Conservation (phyloP, 805 yeast species). For the Trichomonascus vanleenenianus region DNA sequence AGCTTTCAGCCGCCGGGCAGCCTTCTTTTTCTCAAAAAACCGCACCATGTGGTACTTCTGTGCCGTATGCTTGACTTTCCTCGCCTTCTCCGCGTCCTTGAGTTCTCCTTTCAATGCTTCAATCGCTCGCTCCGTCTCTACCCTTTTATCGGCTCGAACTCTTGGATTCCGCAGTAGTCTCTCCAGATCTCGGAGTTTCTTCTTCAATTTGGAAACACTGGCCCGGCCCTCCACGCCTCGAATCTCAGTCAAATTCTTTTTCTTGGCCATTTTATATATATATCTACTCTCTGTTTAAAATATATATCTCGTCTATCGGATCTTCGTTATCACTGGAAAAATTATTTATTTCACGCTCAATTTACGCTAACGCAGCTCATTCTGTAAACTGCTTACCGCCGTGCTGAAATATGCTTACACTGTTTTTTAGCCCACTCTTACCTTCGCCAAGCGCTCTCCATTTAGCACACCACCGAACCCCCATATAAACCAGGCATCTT, state of each 20-base stretch:
- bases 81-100: slow-evolving; percentile 37
- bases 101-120: slow-evolving; percentile 57
- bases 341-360: no score
- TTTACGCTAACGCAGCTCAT: no score
- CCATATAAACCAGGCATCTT: no score
- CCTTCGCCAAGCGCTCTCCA: no score
- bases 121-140: slow-evolving; percentile 56
- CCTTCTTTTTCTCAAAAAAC: slow-evolving; percentile 86
- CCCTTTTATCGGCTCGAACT: slow-evolving; percentile 42
- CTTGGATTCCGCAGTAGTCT: slow-evolving; percentile 54
- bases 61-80: slow-evolving; percentile 44
- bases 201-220: slow-evolving; percentile 51
- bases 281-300: no score
- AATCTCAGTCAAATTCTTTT: slow-evolving; percentile 3
- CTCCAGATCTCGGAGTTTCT: slow-evolving; percentile 80
- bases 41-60: slow-evolving; percentile 87
- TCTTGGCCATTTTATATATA: no score
- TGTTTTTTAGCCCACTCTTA: no score
- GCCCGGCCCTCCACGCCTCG: slow-evolving; percentile 5
- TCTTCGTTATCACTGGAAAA: no score
- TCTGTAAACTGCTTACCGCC: no score
- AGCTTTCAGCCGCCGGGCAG: slow-evolving; percentile 57
- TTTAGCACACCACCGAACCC: no score
- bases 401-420: no score
- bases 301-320: no score